Evolutionary conservation across 805 yeast species (phyloP).

Genomic region (Candida multigemmis): DNA sequence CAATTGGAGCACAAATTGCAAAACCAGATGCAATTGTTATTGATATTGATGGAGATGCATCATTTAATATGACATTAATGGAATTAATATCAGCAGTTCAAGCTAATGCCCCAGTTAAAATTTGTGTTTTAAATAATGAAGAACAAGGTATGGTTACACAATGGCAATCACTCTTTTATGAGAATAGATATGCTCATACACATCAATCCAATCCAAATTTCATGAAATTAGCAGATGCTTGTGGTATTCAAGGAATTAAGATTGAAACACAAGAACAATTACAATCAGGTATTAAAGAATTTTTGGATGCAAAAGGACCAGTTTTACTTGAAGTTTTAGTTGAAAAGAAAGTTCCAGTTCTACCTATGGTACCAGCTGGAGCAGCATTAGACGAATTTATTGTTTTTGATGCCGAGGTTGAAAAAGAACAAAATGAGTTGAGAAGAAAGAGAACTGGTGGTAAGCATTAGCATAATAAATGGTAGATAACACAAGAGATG

Average conservation of each 20-base stretch:
- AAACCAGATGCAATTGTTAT: conserved; percentile 91
- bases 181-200: conserved; percentile 95
- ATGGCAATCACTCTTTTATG: conserved; percentile 97
- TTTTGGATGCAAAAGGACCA: conserved; percentile 73
- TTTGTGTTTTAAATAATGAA: conserved; percentile 86
- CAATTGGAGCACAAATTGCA: conserved; percentile 97
- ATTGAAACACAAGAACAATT: conserved; percentile 59
- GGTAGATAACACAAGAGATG: too few species aligned
- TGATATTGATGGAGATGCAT: conserved; percentile 98
- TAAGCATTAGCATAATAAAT: conserved; percentile 40
- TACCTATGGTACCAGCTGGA: conserved; percentile 98
- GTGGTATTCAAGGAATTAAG: conserved; percentile 83
- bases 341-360: conserved; percentile 89
- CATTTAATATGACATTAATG: conserved; percentile 95
- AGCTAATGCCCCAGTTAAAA: conserved; percentile 84
- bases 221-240: conserved; percentile 85
- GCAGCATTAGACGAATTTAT: conserved; percentile 91
- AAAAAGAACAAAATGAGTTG: conserved; percentile 56
- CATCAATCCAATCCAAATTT: conserved; percentile 95
- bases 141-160: conserved; percentile 99
- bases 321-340: conserved; percentile 84
- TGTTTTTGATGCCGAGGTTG: conserved; percentile 74
- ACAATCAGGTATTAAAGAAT: conserved; percentile 41
- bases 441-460: conserved; percentile 71
- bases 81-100: conserved; percentile 94